phyloP scores from a whole-genome alignment of 2,329 filamentous ascomycete species.

The Xylariaceae sp. region DNA sequence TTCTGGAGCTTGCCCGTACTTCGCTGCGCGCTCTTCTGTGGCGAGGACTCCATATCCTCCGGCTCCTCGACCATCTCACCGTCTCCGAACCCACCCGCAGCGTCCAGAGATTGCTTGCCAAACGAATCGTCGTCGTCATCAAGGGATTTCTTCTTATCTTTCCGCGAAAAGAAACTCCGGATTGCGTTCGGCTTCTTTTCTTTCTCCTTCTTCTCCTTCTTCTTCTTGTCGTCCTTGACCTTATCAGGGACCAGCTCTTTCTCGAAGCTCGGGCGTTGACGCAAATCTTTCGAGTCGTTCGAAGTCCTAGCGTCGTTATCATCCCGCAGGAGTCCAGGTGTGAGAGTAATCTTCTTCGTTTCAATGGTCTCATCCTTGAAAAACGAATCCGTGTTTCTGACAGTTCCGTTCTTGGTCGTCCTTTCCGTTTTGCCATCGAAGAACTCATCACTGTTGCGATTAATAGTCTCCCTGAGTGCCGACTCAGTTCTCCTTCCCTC shows the following conservation, averaged over 20 bases:
- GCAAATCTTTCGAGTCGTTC: conserved; percentile 41
- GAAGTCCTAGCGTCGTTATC: conserved; percentile 51
- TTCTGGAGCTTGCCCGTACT: conserved; percentile 67
- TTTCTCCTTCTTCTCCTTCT: conserved; percentile 51
- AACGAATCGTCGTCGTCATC: conserved; percentile 56
- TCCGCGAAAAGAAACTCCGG: conserved; percentile 57
- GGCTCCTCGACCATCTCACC: conserved; percentile 40
- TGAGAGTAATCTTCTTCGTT: conserved; percentile 95
- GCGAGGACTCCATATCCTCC: conserved; percentile 42
- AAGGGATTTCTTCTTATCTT: conserved; percentile 52
- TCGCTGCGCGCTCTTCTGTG: conserved; percentile 48
- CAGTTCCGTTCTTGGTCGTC: conserved; percentile 75
- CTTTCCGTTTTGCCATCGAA: conserved; percentile 50
- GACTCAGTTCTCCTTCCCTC: too few relatives aligned
- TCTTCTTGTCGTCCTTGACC: conserved; percentile 58
- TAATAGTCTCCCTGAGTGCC: too few relatives aligned
- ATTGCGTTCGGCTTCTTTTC: conserved; percentile 42
- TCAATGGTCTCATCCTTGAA: conserved; percentile 95
- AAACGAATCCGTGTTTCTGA: conserved; percentile 92
- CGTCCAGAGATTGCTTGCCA: conserved; percentile 59
- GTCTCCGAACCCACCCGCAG: conserved; percentile 32
- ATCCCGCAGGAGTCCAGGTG: conserved; percentile 84
- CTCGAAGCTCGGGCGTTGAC: conserved; percentile 54
- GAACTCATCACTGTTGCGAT: conserved; percentile 60
- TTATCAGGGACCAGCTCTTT: conserved; percentile 41